Evolutionary conservation across 2,329 filamentous ascomycete species (phyloP).

Genomic region (Grosmannia clavigera): DNA sequence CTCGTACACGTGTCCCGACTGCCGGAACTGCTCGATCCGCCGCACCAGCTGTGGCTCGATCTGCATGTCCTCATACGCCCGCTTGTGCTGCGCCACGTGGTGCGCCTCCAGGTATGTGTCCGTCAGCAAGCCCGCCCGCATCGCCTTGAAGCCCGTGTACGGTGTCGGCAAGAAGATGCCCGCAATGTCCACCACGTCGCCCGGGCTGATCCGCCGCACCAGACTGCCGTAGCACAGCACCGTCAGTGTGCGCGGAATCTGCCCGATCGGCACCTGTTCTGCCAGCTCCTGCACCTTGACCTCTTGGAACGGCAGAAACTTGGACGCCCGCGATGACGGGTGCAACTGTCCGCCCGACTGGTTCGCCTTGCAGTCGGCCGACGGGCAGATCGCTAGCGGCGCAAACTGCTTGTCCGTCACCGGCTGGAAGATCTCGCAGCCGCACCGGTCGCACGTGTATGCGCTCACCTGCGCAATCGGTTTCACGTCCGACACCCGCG

Average conservation of each 20-base stretch:
- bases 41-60: slow-evolving; percentile 69
- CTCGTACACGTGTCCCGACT: slow-evolving; percentile 87
- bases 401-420: slow-evolving; percentile 83
- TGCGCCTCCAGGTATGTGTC: slow-evolving; percentile 97
- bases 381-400: slow-evolving; percentile 76
- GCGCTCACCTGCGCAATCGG: slow-evolving; percentile 95
- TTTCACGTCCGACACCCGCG: slow-evolving; percentile 94
- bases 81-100: slow-evolving; percentile 90
- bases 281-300: slow-evolving; percentile 98
- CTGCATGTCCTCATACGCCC: slow-evolving; percentile 86
- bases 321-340: slow-evolving; percentile 88
- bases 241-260: slow-evolving; percentile 86
- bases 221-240: slow-evolving; percentile 80
- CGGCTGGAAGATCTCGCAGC: slow-evolving; percentile 95
- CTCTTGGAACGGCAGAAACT: slow-evolving; percentile 95
- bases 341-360: slow-evolving; percentile 90
- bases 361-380: slow-evolving; percentile 78
- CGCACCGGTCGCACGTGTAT: slow-evolving; percentile 93
- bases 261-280: slow-evolving; percentile 96
- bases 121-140: slow-evolving; percentile 88
- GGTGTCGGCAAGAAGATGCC: slow-evolving; percentile 95
- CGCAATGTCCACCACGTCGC: slow-evolving; percentile 85
- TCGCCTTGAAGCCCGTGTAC: slow-evolving; percentile 98
- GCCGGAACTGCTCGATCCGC: slow-evolving; percentile 74
- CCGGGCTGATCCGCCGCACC: slow-evolving; percentile 78